Conservation (phyloP, 345 rosid species). For the Linum tenue region DNA sequence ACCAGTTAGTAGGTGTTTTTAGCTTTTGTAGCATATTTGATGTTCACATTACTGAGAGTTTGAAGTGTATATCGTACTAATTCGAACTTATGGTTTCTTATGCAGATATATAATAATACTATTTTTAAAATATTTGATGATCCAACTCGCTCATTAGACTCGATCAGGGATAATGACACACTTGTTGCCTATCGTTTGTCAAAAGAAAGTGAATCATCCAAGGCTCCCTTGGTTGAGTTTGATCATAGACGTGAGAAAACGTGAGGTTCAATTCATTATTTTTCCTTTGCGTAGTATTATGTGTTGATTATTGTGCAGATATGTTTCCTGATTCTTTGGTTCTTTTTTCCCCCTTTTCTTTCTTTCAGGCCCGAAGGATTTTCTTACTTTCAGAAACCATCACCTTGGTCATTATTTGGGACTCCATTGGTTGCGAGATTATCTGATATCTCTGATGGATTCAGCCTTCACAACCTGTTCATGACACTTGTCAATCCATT, state of each 20-base stretch:
- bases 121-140: constrained; percentile 11
- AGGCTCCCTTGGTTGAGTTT: constrained; percentile 13
- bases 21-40: neutral
- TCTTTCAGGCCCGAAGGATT: constrained; percentile 20
- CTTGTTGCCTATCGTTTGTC: constrained; percentile 23
- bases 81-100: constrained; percentile 1
- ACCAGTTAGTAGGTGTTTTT: neutral
- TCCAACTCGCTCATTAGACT: constrained; percentile 13
- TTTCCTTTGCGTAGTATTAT: neutral
- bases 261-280: constrained; percentile 12
- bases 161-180: constrained; percentile 20
- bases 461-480: constrained; percentile 13
- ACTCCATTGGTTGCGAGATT: constrained; percentile 46
- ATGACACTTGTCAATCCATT: constrained; percentile 16
- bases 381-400: neutral
- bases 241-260: constrained; percentile 13
- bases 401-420: constrained; percentile 31
- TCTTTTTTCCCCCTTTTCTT: constrained; percentile 8
- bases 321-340: neutral
- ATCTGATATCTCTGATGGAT: constrained; percentile 16
- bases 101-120: constrained; percentile 22
- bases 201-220: constrained; percentile 9
- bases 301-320: neutral
- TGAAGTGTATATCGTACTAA: neutral
- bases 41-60: neutral